Percentiles rank a stretch among this genome's conserved stretches.
Conservation (phyloP, 2,329 filamentous ascomycete genomes). For the Raffaelea albimanens region DNA sequence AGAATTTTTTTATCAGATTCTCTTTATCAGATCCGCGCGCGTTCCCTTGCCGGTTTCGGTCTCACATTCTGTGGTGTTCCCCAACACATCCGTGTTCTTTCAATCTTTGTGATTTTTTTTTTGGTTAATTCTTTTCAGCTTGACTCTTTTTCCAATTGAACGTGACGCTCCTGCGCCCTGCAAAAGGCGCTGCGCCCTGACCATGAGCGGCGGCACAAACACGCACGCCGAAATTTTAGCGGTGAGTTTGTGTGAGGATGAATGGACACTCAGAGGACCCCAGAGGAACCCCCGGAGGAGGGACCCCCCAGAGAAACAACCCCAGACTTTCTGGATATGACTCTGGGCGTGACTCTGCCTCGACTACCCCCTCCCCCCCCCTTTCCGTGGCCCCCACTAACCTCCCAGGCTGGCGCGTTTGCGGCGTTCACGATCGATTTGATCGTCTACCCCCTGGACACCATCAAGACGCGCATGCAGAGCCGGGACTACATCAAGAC, state of each 20-base stretch:
- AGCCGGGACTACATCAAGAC: conserved; percentile 63
- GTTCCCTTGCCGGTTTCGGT: neutral
- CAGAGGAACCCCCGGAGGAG: too few species aligned
- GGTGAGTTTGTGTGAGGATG: too few species aligned
- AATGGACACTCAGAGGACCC: too few species aligned
- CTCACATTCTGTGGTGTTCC: neutral
- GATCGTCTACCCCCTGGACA: conserved; percentile 80
- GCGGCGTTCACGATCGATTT: conserved; percentile 82
- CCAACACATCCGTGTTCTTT: neutral
- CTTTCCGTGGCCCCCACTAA: neutral
- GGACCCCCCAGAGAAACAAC: too few species aligned
- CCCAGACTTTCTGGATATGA: too few species aligned
- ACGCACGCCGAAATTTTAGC: conserved; percentile 2
- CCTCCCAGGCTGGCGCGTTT: conserved; percentile 69
- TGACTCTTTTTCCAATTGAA: too few species aligned
- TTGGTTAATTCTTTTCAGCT: too few species aligned
- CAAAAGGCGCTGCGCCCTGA: neutral
- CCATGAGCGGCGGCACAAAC: conserved; percentile 1
- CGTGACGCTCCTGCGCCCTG: neutral
- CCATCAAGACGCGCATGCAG: conserved; percentile 78
- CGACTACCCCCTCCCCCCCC: neutral
- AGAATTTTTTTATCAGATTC: neutral
- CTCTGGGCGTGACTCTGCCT: too few species aligned
- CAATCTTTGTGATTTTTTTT: neutral
- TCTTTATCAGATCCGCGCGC: neutral